A percentile compares a stretch with the other conserved stretches of the same genome.
phyloP scores from a whole-genome alignment of 1,139 yeast species.

The Martiniozyma asiatica region DNA sequence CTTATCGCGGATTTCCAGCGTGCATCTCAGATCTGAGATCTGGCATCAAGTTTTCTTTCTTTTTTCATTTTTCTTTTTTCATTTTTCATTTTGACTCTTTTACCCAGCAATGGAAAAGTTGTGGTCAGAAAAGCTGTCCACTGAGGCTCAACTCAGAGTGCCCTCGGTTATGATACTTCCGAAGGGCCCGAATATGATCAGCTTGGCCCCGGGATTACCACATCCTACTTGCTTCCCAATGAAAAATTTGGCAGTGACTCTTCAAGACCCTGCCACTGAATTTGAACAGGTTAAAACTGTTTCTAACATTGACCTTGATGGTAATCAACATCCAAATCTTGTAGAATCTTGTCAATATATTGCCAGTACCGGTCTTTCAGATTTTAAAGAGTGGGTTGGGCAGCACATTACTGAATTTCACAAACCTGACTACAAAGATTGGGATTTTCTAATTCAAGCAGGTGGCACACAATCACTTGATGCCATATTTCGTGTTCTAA shows the following conservation, averaged over 20 bases:
- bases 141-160: slow-evolving; percentile 18
- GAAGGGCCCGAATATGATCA: slow-evolving; percentile 12
- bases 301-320: slow-evolving; percentile 28
- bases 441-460: slow-evolving; percentile 42
- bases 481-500: slow-evolving; percentile 43
- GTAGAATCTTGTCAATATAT: slow-evolving; percentile 21
- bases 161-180: slow-evolving; percentile 19
- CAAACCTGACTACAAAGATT: slow-evolving; percentile 30
- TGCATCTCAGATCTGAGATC: too few relatives aligned
- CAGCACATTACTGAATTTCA: slow-evolving; percentile 15
- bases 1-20: not conserved
- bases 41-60: too few relatives aligned
- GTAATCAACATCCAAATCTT: slow-evolving; percentile 10
- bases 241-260: slow-evolving; percentile 15
- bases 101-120: too few relatives aligned
- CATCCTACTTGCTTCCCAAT: slow-evolving; percentile 21
- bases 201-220: slow-evolving; percentile 22
- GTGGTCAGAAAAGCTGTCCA: slow-evolving; percentile 18
- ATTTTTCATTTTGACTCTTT: too few relatives aligned
- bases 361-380: slow-evolving; percentile 16
- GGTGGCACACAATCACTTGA: slow-evolving; percentile 66
- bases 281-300: slow-evolving; percentile 16
- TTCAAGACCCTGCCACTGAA: slow-evolving; percentile 14
- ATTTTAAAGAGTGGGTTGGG: slow-evolving; percentile 15
- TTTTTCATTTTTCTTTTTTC: too few relatives aligned